Conservation (phyloP, 1,284 basidiomycete genomes). For the Fomes fomentarius region DNA sequence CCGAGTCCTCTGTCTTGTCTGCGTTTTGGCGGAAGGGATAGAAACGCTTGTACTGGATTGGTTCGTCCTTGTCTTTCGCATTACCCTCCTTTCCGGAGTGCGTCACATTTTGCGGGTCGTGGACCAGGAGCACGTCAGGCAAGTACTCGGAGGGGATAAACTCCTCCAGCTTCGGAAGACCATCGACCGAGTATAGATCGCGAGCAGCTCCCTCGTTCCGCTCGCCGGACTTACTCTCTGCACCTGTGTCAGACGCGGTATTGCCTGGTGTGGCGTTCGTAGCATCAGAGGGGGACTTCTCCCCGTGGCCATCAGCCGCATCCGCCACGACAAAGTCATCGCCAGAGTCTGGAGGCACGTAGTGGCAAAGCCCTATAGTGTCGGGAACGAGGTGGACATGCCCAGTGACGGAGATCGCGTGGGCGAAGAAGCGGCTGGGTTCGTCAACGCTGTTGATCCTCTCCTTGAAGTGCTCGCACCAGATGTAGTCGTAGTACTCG, state of each 20-base stretch:
- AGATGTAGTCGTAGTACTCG: constrained; percentile 9
- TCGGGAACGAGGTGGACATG: background rate
- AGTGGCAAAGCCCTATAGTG: background rate
- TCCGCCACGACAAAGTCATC: background rate
- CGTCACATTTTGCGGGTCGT: constrained; percentile 27
- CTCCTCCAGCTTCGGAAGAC: constrained; percentile 36
- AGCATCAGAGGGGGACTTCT: background rate
- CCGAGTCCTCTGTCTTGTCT: background rate
- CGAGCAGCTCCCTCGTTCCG: background rate
- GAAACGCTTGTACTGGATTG: constrained; percentile 29
- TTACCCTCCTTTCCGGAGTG: background rate
- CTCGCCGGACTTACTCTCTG: background rate
- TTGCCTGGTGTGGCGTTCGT: background rate
- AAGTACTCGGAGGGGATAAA: constrained; percentile 36
- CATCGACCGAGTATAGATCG: constrained; percentile 7
- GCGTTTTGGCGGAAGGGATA: background rate
- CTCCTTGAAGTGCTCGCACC: constrained; percentile 19
- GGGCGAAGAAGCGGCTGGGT: background rate
- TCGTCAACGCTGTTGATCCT: background rate
- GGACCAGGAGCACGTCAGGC: constrained; percentile 37
- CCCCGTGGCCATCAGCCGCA: background rate
- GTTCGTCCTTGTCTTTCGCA: background rate
- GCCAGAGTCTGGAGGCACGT: background rate
- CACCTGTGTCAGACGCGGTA: background rate
- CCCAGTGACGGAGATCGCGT: background rate